A percentile compares a stretch with the other conserved stretches of the same genome.
phyloP scores from a whole-genome alignment of 2,329 filamentous ascomycete genomes.

The Botryosphaeria dothidea region DNA sequence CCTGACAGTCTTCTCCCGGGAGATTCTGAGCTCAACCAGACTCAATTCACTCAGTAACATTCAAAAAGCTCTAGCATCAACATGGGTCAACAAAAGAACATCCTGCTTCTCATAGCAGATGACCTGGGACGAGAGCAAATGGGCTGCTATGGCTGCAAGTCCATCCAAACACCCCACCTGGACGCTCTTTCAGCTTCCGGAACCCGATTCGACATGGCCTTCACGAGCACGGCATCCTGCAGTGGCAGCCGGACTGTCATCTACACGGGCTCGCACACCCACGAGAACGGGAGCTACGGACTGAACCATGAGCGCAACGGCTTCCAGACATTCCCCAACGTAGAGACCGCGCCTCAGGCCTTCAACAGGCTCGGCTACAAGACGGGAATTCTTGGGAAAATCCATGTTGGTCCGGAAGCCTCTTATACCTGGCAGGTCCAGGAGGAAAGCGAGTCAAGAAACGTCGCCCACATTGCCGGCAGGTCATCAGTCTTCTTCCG shows the following conservation, averaged over 20 bases:
- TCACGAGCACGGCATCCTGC: conserved; percentile 51
- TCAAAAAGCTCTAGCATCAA: too few relatives aligned
- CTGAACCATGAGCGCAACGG: conserved; percentile 41
- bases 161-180: conserved; percentile 42
- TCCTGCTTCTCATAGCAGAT: conserved; percentile 46
- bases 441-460: conserved; percentile 45
- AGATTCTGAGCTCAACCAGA: too few relatives aligned
- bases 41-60: too few relatives aligned
- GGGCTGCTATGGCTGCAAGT: conserved; percentile 37
- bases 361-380: conserved; percentile 44
- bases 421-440: conserved; percentile 47
- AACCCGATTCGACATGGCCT: conserved; percentile 42
- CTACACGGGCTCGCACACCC: conserved; percentile 53
- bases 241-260: conserved; percentile 50
- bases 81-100: conserved; percentile 34
- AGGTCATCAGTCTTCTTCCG: conserved; percentile 43
- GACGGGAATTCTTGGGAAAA: conserved; percentile 52
- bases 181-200: conserved; percentile 43
- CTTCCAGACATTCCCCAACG: conserved; percentile 47
- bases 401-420: conserved; percentile 47
- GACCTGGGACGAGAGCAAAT: conserved; percentile 42
- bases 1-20: too few relatives aligned
- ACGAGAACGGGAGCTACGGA: conserved; percentile 52
- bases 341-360: conserved; percentile 37
- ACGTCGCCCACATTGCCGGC: conserved; percentile 46